Evolutionary conservation across 2,329 filamentous ascomycete genomes (phyloP).

Genomic region (Diaporthe citri): DNA sequence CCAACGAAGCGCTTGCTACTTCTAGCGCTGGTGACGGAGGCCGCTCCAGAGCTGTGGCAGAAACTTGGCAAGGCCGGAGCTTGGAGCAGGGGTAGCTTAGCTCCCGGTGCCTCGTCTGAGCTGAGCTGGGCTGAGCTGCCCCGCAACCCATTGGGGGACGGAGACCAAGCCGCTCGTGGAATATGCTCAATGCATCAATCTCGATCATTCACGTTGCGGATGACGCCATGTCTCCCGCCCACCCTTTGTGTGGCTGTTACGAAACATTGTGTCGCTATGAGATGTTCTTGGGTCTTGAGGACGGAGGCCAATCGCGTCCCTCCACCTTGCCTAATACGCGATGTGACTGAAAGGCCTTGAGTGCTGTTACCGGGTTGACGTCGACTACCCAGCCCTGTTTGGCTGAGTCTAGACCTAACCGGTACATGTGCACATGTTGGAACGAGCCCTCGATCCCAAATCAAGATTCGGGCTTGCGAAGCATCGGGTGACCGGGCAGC

Average conservation of each 20-base stretch:
- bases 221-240: conserved; percentile 19
- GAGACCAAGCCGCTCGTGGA: conserved; percentile 5
- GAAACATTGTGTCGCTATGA: conserved; percentile 17
- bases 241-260: conserved; percentile 17
- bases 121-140: not conserved
- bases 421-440: conserved; percentile 3
- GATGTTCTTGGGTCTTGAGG: not conserved
- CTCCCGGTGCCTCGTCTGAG: not conserved
- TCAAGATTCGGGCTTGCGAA: conserved; percentile 11
- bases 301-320: conserved; percentile 18
- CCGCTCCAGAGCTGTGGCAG: conserved; percentile 14
- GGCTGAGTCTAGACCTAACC: not conserved
- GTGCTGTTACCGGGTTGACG: conserved; percentile 9
- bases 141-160: not conserved
- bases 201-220: conserved; percentile 20
- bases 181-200: conserved; percentile 21
- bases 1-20: not conserved
- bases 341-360: conserved; percentile 17
- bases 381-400: conserved; percentile 5
- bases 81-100: conserved; percentile 31
- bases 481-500: conserved; percentile 15
- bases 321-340: not conserved
- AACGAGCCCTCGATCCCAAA: not conserved
- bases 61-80: conserved; percentile 29
- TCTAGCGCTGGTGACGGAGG: conserved; percentile 21